Evolutionary conservation across 2,329 filamentous ascomycete species (phyloP).

Genomic region (Dothistroma septosporum): DNA sequence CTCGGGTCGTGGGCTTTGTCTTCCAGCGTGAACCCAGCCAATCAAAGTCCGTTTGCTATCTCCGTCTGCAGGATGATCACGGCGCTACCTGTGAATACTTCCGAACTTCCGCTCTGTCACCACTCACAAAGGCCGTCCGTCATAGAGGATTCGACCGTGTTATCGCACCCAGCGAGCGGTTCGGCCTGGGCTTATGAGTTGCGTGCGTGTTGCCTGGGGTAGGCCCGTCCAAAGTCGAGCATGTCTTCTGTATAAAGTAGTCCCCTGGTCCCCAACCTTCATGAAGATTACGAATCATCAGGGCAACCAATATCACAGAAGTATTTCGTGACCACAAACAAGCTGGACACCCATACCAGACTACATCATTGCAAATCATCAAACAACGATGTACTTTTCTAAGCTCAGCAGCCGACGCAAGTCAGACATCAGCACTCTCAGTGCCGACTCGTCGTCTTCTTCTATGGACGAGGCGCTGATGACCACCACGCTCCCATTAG

Average conservation of each 20-base stretch:
- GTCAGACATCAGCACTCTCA: constrained; percentile 21
- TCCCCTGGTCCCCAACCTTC: not conserved
- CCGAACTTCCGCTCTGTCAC: not conserved
- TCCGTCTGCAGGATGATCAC: not conserved
- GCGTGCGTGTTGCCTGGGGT: not conserved
- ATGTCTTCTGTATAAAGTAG: not conserved
- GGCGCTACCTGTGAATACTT: not conserved
- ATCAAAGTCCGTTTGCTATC: not conserved
- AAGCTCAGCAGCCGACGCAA: constrained; percentile 25
- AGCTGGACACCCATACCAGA: constrained; percentile 8
- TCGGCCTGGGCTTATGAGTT: not conserved
- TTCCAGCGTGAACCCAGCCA: not conserved
- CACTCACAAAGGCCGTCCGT: not conserved
- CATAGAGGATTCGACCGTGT: not conserved
- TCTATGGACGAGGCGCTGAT: constrained; percentile 24
- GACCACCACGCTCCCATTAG: constrained; percentile 29
- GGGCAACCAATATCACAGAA: not conserved
- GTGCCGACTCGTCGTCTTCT: constrained; percentile 23
- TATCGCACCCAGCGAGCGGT: not conserved
- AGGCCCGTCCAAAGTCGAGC: not conserved
- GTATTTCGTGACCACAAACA: not conserved
- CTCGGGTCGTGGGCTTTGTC: not conserved
- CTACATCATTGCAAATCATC: constrained; percentile 3
- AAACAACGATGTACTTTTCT: constrained; percentile 23
- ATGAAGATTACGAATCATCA: not conserved